Base-by-base conservation (phyloP, 208 protist genomes). In the Wallacemonas sp. region DNA sequence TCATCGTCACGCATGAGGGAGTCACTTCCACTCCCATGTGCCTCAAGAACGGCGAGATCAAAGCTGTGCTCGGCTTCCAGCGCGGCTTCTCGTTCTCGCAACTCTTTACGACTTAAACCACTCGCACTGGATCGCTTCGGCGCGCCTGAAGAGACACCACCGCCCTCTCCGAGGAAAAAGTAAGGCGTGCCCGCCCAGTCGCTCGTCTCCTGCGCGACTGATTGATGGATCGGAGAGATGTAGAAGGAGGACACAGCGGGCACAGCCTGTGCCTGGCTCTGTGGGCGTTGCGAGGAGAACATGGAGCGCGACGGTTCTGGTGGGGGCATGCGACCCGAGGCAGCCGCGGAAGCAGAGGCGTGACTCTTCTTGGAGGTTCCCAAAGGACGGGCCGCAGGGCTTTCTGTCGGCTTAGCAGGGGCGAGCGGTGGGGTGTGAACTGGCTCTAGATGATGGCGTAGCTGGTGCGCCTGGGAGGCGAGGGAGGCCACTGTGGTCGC, bases 151-250 rank as follows among this genome's bases (percentile, higher is more conserved):
- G 24, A 6, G 11, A 55, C 14, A 55, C 47, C 51, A 58, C 85
- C 85, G 28, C 85, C 85, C 1, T 86, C 74, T 1, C 82, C 86
- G 55, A 92, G 72, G 30, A 89, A 92, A 24, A 75, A 59, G 61
- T 73, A 80, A 2, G 61, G 65, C 19, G 47, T 61, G 11, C 60
- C 14, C 0, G 60, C 33, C 76, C 79, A 88, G 19, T 74, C 62
- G 22, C 77, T 66, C 34, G 80, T 74, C 49, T 66, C 68, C 49
- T 88, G 71, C 22, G 87, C 87, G 1, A 94, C 88, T 0, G 64
- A 84, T 54, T 87, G 79, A 56, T 94, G 88, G 39, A 90, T 85
- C 11, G 82, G 80, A 0, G 88, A 94, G 60, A 94, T 94, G 55
- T 80, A 94, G 51, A 80, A 90, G 12, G 69, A 84, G 5, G 79